A percentile compares a stretch with the other conserved stretches of the same genome.
Evolutionary conservation across 2,329 filamentous ascomycete species (phyloP).

Genomic region (Apiospora rasikravindrae): DNA sequence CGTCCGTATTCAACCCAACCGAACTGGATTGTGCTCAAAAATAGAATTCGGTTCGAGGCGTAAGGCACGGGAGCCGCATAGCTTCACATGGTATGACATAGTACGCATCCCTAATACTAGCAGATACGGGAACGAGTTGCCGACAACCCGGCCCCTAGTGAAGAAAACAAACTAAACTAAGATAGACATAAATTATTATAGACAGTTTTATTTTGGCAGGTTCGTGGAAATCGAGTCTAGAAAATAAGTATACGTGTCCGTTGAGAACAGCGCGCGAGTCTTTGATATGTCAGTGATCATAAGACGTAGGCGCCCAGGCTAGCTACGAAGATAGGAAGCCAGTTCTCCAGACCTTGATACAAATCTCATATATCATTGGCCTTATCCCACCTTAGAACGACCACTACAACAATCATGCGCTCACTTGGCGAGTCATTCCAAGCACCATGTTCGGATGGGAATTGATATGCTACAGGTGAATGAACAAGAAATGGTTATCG

Average conservation of each 20-base stretch:
- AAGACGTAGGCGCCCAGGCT: neutral
- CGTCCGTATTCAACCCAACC: neutral
- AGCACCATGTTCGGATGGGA: neutral
- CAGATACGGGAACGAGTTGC: neutral
- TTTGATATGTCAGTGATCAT: neutral
- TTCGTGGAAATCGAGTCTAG: neutral
- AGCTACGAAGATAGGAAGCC: neutral
- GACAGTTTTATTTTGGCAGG: neutral
- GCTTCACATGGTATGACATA: neutral
- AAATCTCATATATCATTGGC: neutral
- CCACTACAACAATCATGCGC: neutral
- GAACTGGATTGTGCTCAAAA: neutral
- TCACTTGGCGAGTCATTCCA: neutral
- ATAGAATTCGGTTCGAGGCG: neutral
- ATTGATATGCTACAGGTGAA: neutral
- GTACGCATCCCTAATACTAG: neutral
- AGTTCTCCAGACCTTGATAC: neutral
- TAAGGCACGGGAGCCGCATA: neutral
- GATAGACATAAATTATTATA: neutral
- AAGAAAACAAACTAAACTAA: neutral
- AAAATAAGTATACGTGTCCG: neutral
- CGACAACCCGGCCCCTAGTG: neutral
- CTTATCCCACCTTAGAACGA: neutral
- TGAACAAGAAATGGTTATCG: neutral
- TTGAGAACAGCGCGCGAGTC: neutral